Evolutionary conservation across 2,329 filamentous ascomycete species (phyloP).

Genomic region (Verticillium nubilum): DNA sequence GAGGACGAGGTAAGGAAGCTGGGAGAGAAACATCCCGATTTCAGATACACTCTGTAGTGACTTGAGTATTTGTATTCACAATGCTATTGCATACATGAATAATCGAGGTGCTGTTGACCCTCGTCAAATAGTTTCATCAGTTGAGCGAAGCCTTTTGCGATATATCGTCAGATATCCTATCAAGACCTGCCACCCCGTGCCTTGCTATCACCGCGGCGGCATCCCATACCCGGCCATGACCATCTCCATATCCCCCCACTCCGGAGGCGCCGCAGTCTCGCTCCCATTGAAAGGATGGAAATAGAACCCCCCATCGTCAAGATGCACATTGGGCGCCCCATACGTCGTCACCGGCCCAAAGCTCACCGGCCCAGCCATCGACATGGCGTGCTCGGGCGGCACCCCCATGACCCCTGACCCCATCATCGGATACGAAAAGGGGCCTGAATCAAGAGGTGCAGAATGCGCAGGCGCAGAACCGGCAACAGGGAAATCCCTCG

Average conservation of each 20-base stretch:
- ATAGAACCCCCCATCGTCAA: constrained; percentile 1
- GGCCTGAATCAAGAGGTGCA: background rate
- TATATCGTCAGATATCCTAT: background rate
- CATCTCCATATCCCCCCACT: constrained; percentile 4
- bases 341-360: constrained; percentile 1
- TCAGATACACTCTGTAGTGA: constrained; percentile 23
- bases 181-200: too few relatives aligned
- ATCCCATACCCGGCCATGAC: constrained; percentile 1
- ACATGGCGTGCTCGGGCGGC: background rate
- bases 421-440: background rate
- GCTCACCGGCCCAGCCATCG: background rate
- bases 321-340: background rate
- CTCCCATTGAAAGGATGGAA: background rate
- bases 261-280: background rate
- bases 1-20: constrained; percentile 28
- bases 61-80: too few relatives aligned
- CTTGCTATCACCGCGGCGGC: background rate
- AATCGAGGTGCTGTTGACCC: background rate
- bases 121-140: background rate
- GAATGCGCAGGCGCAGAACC: background rate
- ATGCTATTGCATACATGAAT: background rate
- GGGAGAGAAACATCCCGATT: constrained; percentile 31
- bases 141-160: background rate
- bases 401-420: background rate
- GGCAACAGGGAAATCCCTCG: background rate